Conservation (phyloP, 2,329 filamentous ascomycete species). For the Gaeumannomyces tritici region DNA sequence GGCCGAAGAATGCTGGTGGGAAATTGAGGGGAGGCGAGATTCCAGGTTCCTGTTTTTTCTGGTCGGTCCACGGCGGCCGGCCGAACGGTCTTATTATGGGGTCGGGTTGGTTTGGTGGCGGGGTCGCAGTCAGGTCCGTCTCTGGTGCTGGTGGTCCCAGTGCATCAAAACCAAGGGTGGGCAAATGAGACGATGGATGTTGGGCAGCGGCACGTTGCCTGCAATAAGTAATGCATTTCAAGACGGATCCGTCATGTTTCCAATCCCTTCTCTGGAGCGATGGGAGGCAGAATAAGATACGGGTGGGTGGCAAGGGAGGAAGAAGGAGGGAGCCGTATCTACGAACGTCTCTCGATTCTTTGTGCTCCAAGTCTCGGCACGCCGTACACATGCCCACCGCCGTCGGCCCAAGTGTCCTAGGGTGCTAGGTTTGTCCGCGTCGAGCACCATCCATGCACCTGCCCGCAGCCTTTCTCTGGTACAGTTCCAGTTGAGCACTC, state of each 20-base stretch:
- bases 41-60: background rate
- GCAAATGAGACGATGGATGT: background rate
- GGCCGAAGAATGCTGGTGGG: background rate
- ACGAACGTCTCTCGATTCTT: no score
- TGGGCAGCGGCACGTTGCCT: background rate
- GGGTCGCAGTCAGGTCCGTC: background rate
- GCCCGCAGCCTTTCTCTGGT: no score
- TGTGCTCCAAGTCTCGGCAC: background rate
- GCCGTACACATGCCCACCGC: background rate
- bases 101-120: background rate
- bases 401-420: background rate
- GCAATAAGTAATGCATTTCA: background rate
- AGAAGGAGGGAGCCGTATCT: no score
- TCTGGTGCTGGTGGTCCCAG: background rate
- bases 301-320: background rate
- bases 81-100: background rate
- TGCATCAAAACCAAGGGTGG: background rate
- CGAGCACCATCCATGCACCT: background rate
- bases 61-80: background rate
- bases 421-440: background rate
- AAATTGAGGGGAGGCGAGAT: background rate
- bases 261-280: background rate
- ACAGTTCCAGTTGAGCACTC: no score
- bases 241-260: background rate
- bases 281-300: background rate